Base-by-base conservation (phyloP, 306 rosid species). In the Cucurbita pepo region DNA sequence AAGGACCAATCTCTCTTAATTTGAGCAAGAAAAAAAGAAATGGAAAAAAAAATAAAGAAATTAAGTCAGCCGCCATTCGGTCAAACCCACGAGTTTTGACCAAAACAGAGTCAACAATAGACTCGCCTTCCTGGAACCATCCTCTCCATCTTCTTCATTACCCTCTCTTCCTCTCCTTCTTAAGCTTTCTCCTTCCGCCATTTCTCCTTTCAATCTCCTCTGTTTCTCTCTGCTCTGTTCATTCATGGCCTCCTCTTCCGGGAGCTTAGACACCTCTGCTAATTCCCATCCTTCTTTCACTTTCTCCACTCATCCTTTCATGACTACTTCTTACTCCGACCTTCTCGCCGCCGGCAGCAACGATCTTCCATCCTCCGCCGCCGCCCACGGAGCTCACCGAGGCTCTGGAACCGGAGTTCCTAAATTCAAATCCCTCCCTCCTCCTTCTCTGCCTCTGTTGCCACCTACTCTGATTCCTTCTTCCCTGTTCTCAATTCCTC, bases 401-500 rank as follows among this genome's bases (percentile, higher is more conserved):
- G 75, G 77, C 37, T 80, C 82, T 7, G 88, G 84, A 18, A 86
- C 79, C 6, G 93, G 90, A 19, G 86, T 86, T 14, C 96, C 98
- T 6, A 90, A 86, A 15, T 93, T 94, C 86, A 94, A 89, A 80
- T 90, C 96, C 5, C 76, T 77, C 47, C 87, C 92, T 0, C 98
- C 98, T 11, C 97, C 97, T 3, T 88, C 96, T 25, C 84, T 94
- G 3, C 98, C 97, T 62, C 78, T 91, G 16, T 85, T 92, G 56
- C 96, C 97, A 0, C 89, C 96, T 4, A 76, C 88, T 1, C 48
- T 85, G 11, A 87, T 96, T 67, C 92, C 96, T 16, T 87, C 95
- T 59, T 84, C 95, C 56, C 87, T 85, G 77, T 94, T 94, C 55
- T 44, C 88, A 13, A 82, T 94, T 69, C 97, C 96, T 9, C 78